Evolutionary conservation across 208 protist genomes (phyloP).

Genomic region (Leishmania braziliensis): DNA sequence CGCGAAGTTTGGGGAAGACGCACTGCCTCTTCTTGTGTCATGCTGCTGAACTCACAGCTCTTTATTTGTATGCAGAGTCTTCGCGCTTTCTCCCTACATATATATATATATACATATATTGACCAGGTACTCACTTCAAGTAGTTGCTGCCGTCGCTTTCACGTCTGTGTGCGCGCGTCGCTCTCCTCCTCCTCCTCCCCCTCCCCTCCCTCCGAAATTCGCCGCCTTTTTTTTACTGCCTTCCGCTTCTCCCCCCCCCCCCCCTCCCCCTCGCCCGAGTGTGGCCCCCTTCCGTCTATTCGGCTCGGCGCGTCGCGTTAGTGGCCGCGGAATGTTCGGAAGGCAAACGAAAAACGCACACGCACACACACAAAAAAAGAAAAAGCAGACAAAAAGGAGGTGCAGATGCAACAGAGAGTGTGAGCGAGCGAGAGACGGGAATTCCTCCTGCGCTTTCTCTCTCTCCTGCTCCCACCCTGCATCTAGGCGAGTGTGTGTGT

Average conservation of each 20-base stretch:
- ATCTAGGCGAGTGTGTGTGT: neutral
- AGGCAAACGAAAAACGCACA: neutral
- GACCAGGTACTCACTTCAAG: neutral
- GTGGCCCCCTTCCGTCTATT: conserved; percentile 7
- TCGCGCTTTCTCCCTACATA: neutral
- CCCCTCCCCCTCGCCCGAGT: neutral
- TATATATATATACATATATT: neutral
- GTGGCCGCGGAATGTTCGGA: neutral
- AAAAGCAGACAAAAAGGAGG: neutral
- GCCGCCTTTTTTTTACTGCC: neutral
- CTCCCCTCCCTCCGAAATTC: neutral
- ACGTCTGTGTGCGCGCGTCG: neutral
- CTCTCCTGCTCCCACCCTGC: too few species aligned
- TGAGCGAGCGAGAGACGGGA: neutral
- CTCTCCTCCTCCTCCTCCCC: neutral
- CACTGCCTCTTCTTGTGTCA: neutral
- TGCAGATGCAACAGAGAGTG: neutral
- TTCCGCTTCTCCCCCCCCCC: neutral
- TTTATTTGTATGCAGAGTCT: neutral
- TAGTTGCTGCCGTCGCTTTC: neutral
- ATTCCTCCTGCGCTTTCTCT: neutral
- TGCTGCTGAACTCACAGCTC: neutral
- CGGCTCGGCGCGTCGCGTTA: conserved; percentile 13
- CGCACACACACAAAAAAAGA: neutral
- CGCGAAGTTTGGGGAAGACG: neutral